A percentile compares a stretch with the other conserved stretches of the same genome.
phyloP scores from a whole-genome alignment of 2,329 filamentous ascomycete species.

The Ceratocystis colombiana region DNA sequence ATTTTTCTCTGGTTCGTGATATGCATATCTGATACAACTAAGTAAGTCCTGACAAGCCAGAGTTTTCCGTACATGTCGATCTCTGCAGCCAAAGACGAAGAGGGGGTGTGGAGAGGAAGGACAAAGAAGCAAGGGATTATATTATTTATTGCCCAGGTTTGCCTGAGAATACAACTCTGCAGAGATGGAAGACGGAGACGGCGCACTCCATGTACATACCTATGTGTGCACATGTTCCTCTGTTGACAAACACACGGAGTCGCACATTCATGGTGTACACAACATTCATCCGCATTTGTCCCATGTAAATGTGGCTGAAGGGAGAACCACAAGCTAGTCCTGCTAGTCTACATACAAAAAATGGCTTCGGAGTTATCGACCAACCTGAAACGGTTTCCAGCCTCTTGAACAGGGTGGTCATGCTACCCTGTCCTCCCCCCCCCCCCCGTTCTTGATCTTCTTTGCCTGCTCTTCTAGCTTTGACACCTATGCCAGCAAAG shows the following conservation, averaged over 20 bases:
- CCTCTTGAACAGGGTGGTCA: not conserved
- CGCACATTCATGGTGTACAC: not conserved
- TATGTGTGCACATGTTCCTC: not conserved
- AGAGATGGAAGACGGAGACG: not conserved
- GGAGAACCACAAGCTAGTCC: too few relatives aligned
- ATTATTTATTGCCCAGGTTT: not conserved
- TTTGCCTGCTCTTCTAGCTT: not conserved
- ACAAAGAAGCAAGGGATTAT: not conserved
- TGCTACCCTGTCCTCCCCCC: not conserved
- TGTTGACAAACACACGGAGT: not conserved
- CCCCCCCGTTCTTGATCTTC: not conserved
- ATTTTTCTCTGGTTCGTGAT: conserved; percentile 9
- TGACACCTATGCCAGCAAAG: not conserved
- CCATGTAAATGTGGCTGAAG: too few relatives aligned
- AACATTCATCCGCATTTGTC: too few relatives aligned
- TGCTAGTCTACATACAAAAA: not conserved
- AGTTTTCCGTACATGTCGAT: conserved; percentile 9
- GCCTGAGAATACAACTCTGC: not conserved
- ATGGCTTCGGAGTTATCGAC: conserved; percentile 11
- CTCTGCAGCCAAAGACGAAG: not conserved
- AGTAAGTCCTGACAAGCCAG: conserved; percentile 3
- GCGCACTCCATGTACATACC: not conserved
- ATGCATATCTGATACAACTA: conserved; percentile 11
- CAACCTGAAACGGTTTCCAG: conserved; percentile 11
- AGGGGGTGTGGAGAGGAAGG: not conserved